These are phyloP conservation scores for Candida anutae DNA, from an alignment of 1,139 yeast genomes.

Conservation along the genomic window DNA sequence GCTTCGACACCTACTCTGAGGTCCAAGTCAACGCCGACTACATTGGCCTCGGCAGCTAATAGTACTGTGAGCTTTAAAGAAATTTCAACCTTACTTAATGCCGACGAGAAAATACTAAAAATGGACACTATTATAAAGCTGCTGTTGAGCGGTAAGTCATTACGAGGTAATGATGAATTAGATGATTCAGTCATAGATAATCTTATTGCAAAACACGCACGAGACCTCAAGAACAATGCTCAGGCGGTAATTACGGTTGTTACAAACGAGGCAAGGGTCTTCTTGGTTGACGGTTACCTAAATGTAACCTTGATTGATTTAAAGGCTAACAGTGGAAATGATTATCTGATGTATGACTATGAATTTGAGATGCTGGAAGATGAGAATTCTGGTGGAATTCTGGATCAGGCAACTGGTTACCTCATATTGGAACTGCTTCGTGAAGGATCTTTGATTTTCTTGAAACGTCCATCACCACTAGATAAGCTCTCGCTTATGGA, in stretches of 20 bases:
- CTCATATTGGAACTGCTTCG: conserved; percentile 56
- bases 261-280: conserved; percentile 39
- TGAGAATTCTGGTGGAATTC: conserved; percentile 18
- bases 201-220: conserved; percentile 33
- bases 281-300: conserved; percentile 29
- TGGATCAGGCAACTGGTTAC: conserved; percentile 41
- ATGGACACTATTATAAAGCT: conserved; percentile 34
- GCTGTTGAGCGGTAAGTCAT: conserved; percentile 21
- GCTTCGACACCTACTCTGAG: too few relatives aligned
- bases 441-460: conserved; percentile 50
- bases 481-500: conserved; percentile 18
- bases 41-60: conserved; percentile 1
- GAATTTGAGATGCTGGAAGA: conserved; percentile 49
- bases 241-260: conserved; percentile 41
- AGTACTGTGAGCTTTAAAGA: conserved; percentile 23
- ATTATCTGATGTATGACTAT: conserved; percentile 71
- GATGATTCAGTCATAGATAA: conserved; percentile 31
- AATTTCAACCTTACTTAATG: conserved; percentile 22
- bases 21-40: conserved; percentile 3
- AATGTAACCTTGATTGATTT: conserved; percentile 38
- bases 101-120: conserved; percentile 36
- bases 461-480: conserved; percentile 30
- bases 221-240: conserved; percentile 24
- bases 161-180: conserved; percentile 16
- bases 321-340: conserved; percentile 46